These are phyloP conservation scores for Mycothermus thermophilus DNA, from an alignment of 495 filamentous ascomycete genomes.

Conservation along the genomic window DNA sequence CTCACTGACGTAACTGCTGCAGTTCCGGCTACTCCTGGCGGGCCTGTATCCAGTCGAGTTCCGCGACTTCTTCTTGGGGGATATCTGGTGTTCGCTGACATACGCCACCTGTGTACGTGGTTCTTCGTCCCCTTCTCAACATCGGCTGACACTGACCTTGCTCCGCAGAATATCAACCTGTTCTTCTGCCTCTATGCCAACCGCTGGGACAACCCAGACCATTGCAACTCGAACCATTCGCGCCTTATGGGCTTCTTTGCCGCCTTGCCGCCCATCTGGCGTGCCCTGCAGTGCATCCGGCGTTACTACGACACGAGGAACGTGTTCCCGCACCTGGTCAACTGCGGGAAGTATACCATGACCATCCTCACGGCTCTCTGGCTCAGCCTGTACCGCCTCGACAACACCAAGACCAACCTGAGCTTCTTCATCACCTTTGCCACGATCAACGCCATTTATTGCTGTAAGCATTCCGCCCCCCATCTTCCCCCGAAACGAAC, in stretches of 20 bases:
- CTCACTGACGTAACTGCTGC: constrained; percentile 4
- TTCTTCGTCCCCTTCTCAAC: not conserved
- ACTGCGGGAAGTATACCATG: constrained; percentile 81
- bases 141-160: constrained; percentile 2
- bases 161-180: constrained; percentile 69
- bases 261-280: constrained; percentile 74
- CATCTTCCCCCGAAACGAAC: not conserved
- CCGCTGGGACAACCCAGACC: constrained; percentile 51
- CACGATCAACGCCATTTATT: constrained; percentile 66
- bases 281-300: constrained; percentile 76
- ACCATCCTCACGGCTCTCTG: constrained; percentile 67
- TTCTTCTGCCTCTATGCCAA: constrained; percentile 89
- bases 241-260: constrained; percentile 74
- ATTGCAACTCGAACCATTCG: constrained; percentile 80
- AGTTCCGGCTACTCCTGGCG: constrained; percentile 76
- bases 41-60: constrained; percentile 92
- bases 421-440: constrained; percentile 68
- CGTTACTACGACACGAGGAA: constrained; percentile 81
- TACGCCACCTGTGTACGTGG: constrained; percentile 72
- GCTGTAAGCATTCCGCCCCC: constrained; percentile 37
- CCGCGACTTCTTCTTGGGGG: constrained; percentile 90
- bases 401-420: constrained; percentile 37
- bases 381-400: constrained; percentile 69
- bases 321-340: constrained; percentile 82
- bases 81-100: constrained; percentile 91